Evolutionary conservation across 768 basidiomycete species (phyloP), one percentile per base, ranked within the genome.

Genomic region (Tylopilus subfusipes): DNA sequence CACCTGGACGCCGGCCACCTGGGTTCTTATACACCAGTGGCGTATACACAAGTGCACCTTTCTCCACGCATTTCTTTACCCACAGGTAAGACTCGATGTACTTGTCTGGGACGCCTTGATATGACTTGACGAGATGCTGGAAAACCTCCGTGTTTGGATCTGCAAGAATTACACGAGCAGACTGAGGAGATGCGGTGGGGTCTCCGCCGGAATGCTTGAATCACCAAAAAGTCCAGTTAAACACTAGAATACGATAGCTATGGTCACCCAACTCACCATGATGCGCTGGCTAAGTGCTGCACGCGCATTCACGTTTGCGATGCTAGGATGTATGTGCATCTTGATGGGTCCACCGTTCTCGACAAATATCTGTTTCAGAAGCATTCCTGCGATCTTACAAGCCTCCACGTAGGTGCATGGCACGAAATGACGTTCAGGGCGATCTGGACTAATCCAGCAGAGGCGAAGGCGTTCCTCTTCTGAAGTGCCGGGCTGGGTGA

Each of bases 41-140:
- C 1, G 89, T 90, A 60, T 84, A 90, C 39, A 79, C 68, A 22
- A 89, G 73, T 8, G 77, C 63, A 2, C 84, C 81, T 56, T 78
- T 84, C 61, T 89, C 88, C 47, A 90, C 82, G 55, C 89, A 91
- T 63, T 86, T 87, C 72, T 89, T 89, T 47, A 92, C 85, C 90
- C 90, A 92, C 19, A 88, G 71, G 63, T 86, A 86, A 11, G 87
- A 87, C 59, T 92, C 90, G 44, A 92, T 82, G 57, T 85, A 86
- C 68, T 90, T 91, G 45, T 84, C 79, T 3, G 84, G 75, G 33
- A 83, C 76, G 42, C 81, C 80, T 68, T 90, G 86, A 63, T 85
- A 87, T 0, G 76, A 80, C 63, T 85, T 88, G 50, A 90, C 81
- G 12, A 92, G 80, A 60, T 85, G 83, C 18, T 82, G 77, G 60